Evolutionary conservation across 768 basidiomycete genomes (phyloP).

Genomic region (Russula ochroleuca): DNA sequence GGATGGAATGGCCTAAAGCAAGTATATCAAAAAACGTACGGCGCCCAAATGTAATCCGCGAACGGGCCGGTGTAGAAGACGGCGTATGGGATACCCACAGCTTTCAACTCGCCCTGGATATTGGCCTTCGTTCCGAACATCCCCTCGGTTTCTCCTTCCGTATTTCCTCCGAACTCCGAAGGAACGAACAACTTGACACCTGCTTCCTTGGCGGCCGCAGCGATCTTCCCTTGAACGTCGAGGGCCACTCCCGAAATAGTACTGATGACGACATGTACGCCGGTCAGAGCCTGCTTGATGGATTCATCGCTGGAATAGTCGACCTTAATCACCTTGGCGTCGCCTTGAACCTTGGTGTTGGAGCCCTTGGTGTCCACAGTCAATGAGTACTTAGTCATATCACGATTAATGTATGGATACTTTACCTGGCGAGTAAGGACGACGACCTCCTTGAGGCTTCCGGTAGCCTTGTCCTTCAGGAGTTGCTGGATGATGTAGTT

Average conservation of each 20-base stretch:
- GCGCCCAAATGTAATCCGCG: slow-evolving; percentile 15
- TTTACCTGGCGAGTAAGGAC: slow-evolving; percentile 25
- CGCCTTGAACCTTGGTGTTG: slow-evolving; percentile 22
- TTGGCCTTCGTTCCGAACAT: slow-evolving; percentile 3
- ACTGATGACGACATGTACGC: slow-evolving; percentile 22
- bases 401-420: neutral
- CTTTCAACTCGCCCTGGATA: slow-evolving; percentile 7
- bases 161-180: slow-evolving; percentile 16
- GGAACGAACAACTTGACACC: slow-evolving; percentile 21
- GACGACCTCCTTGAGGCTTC: slow-evolving; percentile 18
- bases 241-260: neutral
- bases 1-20: neutral
- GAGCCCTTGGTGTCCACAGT: slow-evolving; percentile 29
- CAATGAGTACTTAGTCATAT: neutral
- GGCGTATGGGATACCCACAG: slow-evolving; percentile 22
- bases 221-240: slow-evolving; percentile 9
- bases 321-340: slow-evolving; percentile 15
- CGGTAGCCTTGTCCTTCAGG: slow-evolving; percentile 17
- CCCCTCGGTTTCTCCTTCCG: slow-evolving; percentile 22
- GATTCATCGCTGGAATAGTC: slow-evolving; percentile 21
- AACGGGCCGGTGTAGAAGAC: slow-evolving; percentile 26
- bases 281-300: slow-evolving; percentile 9
- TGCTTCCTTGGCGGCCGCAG: slow-evolving; percentile 19
- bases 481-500: slow-evolving; percentile 15
- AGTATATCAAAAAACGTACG: neutral